Conservation (phyloP, 2,329 filamentous ascomycete species). For the Harringtonia aguacate region DNA sequence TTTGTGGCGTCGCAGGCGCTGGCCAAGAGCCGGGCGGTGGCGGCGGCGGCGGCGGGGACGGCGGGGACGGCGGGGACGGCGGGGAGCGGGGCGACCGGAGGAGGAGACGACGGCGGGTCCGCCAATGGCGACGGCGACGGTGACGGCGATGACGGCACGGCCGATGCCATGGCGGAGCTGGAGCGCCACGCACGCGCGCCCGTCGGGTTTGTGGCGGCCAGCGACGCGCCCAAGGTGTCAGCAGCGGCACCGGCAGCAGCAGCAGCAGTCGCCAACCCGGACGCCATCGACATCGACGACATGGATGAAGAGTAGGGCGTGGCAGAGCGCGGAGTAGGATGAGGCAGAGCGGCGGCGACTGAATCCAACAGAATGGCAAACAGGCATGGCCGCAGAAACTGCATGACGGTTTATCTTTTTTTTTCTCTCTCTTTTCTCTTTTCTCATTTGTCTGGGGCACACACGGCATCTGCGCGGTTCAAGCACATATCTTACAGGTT, state of each 20-base stretch:
- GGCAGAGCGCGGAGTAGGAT: neutral
- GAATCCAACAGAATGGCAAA: too few relatives aligned
- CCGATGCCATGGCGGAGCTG: conserved; percentile 80
- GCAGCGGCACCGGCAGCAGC: conserved; percentile 28
- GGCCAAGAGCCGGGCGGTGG: conserved; percentile 59
- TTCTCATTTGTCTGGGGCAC: neutral
- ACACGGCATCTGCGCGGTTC: too few relatives aligned
- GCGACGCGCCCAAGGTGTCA: conserved; percentile 48
- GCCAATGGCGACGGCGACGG: conserved; percentile 30
- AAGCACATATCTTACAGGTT: too few relatives aligned
- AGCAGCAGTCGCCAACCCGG: conserved; percentile 58
- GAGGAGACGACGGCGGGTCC: conserved; percentile 21
- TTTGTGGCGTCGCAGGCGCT: conserved; percentile 96
- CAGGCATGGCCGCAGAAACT: too few relatives aligned
- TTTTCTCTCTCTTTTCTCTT: neutral
- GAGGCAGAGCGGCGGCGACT: neutral
- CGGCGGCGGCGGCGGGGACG: conserved; percentile 22
- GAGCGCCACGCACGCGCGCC: conserved; percentile 84
- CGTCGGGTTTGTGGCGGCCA: conserved; percentile 83
- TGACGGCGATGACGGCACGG: conserved; percentile 36
- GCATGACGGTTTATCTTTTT: neutral
- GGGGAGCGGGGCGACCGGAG: conserved; percentile 53
- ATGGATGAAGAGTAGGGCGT: conserved; percentile 42
- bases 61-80: too few relatives aligned
- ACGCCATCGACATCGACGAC: conserved; percentile 72